These are phyloP conservation scores for Calycina marina DNA, from an alignment of 2,329 filamentous ascomycete genomes.

Conservation along the genomic window DNA sequence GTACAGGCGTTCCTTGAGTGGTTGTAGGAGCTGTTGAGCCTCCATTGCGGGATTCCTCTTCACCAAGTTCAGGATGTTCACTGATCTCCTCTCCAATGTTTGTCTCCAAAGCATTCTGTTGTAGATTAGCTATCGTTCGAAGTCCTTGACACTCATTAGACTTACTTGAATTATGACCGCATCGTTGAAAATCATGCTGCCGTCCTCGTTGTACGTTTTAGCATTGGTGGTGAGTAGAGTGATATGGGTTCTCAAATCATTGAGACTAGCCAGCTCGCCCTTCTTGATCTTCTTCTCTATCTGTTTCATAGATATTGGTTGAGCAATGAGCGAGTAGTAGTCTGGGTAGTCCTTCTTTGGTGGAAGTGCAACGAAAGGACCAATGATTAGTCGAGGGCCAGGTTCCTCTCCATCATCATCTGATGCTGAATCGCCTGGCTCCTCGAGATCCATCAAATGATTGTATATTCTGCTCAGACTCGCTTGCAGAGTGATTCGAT, in stretches of 20 bases:
- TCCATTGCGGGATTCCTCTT: constrained; percentile 31
- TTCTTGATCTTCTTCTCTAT: constrained; percentile 93
- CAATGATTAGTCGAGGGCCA: constrained; percentile 69
- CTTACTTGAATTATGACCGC: constrained; percentile 84
- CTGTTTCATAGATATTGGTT: constrained; percentile 90
- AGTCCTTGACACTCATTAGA: constrained; percentile 7
- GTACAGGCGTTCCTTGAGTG: constrained; percentile 49
- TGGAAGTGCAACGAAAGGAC: constrained; percentile 84
- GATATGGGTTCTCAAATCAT: constrained; percentile 72
- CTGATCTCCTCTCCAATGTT: constrained; percentile 38
- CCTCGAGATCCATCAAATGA: constrained; percentile 68
- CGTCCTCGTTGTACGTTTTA: constrained; percentile 91
- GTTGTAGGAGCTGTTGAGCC: constrained; percentile 35
- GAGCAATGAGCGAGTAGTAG: constrained; percentile 87
- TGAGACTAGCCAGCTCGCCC: constrained; percentile 74
- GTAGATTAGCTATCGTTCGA: constrained; percentile 22
- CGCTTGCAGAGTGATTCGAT: constrained; percentile 65
- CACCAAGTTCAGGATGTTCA: constrained; percentile 38
- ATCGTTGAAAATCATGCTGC: constrained; percentile 81
- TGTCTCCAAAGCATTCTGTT: constrained; percentile 40
- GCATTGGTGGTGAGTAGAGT: constrained; percentile 79
- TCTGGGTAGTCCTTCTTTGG: constrained; percentile 83
- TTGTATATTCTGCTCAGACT: constrained; percentile 69
- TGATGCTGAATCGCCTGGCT: constrained; percentile 48
- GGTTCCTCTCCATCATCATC: constrained; percentile 36